Evolutionary conservation across 2,329 filamentous ascomycete species (phyloP).

Genomic region (Aspergillus pseudonomiae): DNA sequence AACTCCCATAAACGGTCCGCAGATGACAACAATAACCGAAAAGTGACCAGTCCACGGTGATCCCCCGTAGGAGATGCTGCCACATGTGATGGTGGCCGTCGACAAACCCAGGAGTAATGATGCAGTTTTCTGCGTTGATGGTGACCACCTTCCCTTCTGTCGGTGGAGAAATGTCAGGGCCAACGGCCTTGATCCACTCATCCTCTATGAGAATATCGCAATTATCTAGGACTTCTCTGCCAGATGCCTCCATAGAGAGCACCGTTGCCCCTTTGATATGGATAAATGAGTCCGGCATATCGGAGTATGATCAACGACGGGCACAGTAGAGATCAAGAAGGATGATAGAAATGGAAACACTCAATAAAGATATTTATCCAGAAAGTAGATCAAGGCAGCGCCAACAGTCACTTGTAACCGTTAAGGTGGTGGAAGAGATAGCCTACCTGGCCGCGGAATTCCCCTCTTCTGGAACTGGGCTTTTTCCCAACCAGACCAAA

Average conservation of each 20-base stretch:
- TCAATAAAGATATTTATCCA: accelerated
- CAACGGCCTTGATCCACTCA: slow-evolving; percentile 9
- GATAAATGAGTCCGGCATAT: not conserved
- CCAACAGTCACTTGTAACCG: too few species aligned
- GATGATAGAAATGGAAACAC: not conserved
- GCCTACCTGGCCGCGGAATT: too few species aligned
- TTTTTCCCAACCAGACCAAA: too few species aligned
- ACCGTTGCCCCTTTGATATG: not conserved
- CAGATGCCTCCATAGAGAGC: not conserved
- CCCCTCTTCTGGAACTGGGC: too few species aligned
- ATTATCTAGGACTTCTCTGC: not conserved
- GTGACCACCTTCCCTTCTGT: not conserved
- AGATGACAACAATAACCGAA: slow-evolving; percentile 9
- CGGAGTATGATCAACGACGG: not conserved
- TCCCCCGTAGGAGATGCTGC: slow-evolving; percentile 10
- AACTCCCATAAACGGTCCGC: slow-evolving; percentile 6
- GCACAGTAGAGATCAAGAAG: accelerated
- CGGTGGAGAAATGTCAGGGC: not conserved
- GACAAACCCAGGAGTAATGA: slow-evolving; percentile 24
- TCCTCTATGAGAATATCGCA: slow-evolving; percentile 17
- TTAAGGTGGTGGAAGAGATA: too few species aligned
- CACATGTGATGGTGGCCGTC: slow-evolving; percentile 18
- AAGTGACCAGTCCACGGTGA: slow-evolving; percentile 7
- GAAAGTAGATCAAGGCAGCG: too few species aligned
- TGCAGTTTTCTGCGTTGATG: not conserved